phyloP scores from a whole-genome alignment of 768 basidiomycete genomes.

The Mrakia gelida region DNA sequence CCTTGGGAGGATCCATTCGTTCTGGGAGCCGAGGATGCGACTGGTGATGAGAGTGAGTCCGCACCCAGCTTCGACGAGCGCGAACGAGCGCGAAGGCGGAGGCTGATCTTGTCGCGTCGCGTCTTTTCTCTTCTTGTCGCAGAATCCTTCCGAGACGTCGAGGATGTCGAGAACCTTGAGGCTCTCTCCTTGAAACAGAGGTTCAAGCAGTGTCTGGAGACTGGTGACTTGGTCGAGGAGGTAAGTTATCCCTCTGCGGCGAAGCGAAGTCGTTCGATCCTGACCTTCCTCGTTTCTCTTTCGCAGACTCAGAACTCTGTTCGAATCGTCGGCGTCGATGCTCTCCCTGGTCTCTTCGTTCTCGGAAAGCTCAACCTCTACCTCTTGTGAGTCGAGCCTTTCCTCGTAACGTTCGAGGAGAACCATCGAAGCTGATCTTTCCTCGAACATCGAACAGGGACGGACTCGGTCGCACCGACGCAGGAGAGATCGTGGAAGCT shows the following conservation, averaged over 20 bases:
- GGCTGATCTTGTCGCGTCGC: not conserved
- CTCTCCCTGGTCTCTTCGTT: conserved; percentile 83
- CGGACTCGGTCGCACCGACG: conserved; percentile 77
- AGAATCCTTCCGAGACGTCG: conserved; percentile 50
- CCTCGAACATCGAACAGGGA: conserved; percentile 51
- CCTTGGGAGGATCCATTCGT: conserved; percentile 42
- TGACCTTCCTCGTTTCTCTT: conserved; percentile 1
- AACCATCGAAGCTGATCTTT: not conserved
- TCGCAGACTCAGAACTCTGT: conserved; percentile 71
- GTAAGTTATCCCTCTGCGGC: conserved; percentile 16
- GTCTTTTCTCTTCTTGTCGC: not conserved
- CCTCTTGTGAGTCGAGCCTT: conserved; percentile 47
- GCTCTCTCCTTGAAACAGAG: conserved; percentile 66
- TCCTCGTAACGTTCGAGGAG: not conserved
- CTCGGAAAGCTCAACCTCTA: conserved; percentile 80
- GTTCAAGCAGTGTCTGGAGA: conserved; percentile 78
- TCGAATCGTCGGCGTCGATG: conserved; percentile 83
- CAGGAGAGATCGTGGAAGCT: conserved; percentile 83
- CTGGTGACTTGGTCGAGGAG: conserved; percentile 81
- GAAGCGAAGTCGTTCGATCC: not conserved
- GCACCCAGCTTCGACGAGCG: not conserved
- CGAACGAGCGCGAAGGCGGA: not conserved
- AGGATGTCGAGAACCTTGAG: conserved; percentile 29
- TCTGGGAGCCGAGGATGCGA: not conserved
- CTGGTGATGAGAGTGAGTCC: conserved; percentile 16